Base-by-base conservation (phyloP, 257 asterid species). In the Fraxinus americana region DNA sequence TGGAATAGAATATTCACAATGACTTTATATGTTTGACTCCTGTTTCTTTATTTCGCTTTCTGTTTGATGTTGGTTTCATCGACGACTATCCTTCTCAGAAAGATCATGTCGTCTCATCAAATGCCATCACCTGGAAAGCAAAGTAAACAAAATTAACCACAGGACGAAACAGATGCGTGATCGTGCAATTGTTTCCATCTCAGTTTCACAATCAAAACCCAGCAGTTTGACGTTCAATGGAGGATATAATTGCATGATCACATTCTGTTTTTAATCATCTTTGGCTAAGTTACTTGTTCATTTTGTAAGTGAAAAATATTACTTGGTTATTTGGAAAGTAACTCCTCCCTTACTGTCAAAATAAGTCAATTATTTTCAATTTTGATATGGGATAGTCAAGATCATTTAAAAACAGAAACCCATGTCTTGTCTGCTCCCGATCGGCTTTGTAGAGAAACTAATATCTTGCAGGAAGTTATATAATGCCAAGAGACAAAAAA, bases 81-180 rank as follows among this genome's bases (percentile, higher is more conserved):
- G 66, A 77, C 79, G 73, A 81, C 83, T 71, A 70, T 43, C 70
- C 77, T 30, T 75, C 27, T 19, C n/a, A 79, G 79, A 77, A 77
- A 43, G 65, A 74, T 87, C 89, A 91, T 38, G 89, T 71, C 68
- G 97, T 86, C 87, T 94, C 99, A 57, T 90, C 87, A 76, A 94
- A 94, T 63, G 85, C 90, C 99, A 92, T 94, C 83, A 87, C 97
- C 99, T 94, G 77, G 34, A 73, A 72, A 70, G 10, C 38, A 79
- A 70, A 70, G 9, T 39, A 78, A 81, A 65, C 45, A 76, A 70
- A 9, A 67, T 67, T 19, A 82, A 59, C 59, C 73, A 72, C 25
- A 19, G 25, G 66, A 30, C 1, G 21, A 59, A 36, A 8, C 21
- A 23, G 23, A 54, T 52, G 11, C 25, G n/a, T 10, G 32, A 12